Base-by-base conservation (phyloP, 257 asterid genomes). In the Misopates orontium region DNA sequence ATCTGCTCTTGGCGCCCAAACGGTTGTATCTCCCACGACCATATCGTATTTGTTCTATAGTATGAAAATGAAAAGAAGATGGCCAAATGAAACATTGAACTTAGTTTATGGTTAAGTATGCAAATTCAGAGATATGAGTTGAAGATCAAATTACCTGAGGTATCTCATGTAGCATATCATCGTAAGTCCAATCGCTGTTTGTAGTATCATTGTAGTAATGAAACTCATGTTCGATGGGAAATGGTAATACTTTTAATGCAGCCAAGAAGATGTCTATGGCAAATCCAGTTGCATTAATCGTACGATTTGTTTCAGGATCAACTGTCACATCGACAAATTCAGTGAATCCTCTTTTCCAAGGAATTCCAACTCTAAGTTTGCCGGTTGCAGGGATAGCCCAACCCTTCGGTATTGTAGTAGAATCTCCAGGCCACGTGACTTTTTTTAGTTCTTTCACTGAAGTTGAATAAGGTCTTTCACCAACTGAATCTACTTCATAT, bases 11-110 rank as follows among this genome's bases (percentile, higher is more conserved):
- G 83, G 79, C 12, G 90, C 83, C 81, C 84, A 62, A 59, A 79
- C 75, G 10, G 93, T 83, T 0, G 78, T 73, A 72, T 87, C 93
- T 17, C 78, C 90, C 44, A 85, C 95, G 16, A 85, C 81, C 70
- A 81, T 76, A 50, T 83, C 85, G 56, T 8, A 85, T 2, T 2
- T n/a, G n/a, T n/a, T 4, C 28, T 61, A 86, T 81, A 60, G 41
- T 58, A 31, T 42, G 44, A 28, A 24, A 24, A 47, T 54, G 25
- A 45, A 55, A 19, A 55, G 31, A 28, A 21, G 67, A 67, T 48
- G 53, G 22, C 45, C 10, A 72, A 22, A 14, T 17, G 48, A 28
- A 14, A 44, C n/a, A 21, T 11, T 18, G 50, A 10, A 17, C 31
- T 41, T 28, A 28, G 36, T 28, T 28, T 28, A 2, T 28, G 36